phyloP scores from a whole-genome alignment of 176 grass and related monocot genomes.

The Alopecurus myosuroides region DNA sequence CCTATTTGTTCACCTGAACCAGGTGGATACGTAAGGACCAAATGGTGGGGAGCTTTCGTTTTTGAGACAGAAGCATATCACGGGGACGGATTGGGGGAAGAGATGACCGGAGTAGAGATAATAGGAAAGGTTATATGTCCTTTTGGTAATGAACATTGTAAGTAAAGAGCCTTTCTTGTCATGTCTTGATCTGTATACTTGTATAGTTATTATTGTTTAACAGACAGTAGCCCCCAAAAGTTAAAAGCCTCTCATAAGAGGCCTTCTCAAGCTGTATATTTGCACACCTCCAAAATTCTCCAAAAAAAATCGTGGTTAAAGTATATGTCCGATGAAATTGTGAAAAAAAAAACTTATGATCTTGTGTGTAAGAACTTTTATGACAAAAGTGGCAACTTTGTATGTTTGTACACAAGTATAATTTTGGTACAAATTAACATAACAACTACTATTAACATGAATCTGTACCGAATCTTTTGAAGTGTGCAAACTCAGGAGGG shows the following conservation, averaged over 20 bases:
- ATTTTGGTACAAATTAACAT: neutral
- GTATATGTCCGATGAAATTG: neutral
- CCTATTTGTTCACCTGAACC: neutral
- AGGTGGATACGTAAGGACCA: neutral
- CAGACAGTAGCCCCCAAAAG: neutral
- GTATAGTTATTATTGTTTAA: neutral
- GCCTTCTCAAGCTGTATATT: neutral
- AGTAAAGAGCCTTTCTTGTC: conserved; percentile 23
- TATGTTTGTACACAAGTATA: neutral
- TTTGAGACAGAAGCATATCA: conserved; percentile 21
- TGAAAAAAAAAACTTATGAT: neutral
- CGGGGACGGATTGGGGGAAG: neutral
- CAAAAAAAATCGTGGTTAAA: neutral
- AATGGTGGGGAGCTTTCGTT: neutral
- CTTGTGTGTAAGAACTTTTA: neutral
- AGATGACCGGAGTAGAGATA: conserved; percentile 68
- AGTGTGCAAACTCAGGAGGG: neutral
- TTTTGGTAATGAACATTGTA: conserved; percentile 78
- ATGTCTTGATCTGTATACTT: neutral
- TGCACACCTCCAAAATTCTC: neutral
- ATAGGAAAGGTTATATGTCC: conserved; percentile 85
- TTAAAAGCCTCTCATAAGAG: neutral
- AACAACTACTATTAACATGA: neutral
- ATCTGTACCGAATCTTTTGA: neutral
- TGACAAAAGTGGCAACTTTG: neutral